These are phyloP conservation scores for Candida silvicultrix DNA, from an alignment of 805 yeast genomes.

Conservation along the genomic window DNA sequence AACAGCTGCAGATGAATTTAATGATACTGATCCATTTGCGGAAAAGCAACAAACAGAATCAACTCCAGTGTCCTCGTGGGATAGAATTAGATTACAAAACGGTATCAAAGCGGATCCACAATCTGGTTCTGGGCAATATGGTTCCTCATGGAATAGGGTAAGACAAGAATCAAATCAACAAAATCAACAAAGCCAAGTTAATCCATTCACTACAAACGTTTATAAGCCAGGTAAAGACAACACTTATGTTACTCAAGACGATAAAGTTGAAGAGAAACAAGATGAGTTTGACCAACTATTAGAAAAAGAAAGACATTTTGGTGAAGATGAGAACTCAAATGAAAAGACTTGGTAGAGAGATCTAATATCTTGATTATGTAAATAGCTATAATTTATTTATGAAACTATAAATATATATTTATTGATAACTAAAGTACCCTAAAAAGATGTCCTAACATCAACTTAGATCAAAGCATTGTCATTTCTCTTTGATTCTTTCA, in stretches of 20 bases:
- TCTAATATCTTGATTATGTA: too few species aligned
- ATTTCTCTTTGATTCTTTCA: constrained; percentile 69
- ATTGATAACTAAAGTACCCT: too few species aligned
- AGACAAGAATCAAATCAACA: constrained; percentile 12
- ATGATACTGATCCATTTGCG: neutral
- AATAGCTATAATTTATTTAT: neutral
- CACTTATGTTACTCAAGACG: neutral
- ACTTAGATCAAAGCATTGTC: constrained; percentile 42
- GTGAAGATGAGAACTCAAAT: constrained; percentile 5
- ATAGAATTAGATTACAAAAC: constrained; percentile 25
- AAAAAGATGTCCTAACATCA: too few species aligned
- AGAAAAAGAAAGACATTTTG: constrained; percentile 17
- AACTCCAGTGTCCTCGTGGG: constrained; percentile 29
- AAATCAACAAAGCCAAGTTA: constrained; percentile 1
- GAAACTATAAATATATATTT: neutral
- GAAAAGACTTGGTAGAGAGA: constrained; percentile 12
- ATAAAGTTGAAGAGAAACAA: constrained; percentile 1
- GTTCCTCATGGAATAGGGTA: constrained; percentile 25
- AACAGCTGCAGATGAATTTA: neutral
- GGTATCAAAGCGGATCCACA: constrained; percentile 4
- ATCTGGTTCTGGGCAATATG: neutral
- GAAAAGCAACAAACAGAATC: neutral
- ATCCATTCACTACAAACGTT: constrained; percentile 11
- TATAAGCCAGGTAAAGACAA: constrained; percentile 3
- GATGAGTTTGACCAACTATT: constrained; percentile 19